Base-by-base conservation (phyloP, 2,329 filamentous ascomycete genomes). In the Fusarium sarcochroum region DNA sequence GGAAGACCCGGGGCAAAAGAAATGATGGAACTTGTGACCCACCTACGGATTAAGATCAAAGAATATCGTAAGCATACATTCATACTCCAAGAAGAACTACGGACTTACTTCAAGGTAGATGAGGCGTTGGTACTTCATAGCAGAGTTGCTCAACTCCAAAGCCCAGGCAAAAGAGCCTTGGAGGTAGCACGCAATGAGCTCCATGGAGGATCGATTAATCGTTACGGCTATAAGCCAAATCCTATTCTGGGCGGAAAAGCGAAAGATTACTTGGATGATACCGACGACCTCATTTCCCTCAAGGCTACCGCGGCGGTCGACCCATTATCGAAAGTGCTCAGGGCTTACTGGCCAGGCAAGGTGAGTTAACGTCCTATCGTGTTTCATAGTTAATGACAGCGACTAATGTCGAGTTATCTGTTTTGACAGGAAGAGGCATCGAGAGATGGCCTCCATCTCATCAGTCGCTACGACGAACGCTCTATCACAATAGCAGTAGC, bases 161-260 rank as follows among this genome's bases (percentile, higher is more conserved):
- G 3, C 0, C 58, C 61, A 1, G 46, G 49, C 0, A 8, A 7
- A 13, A 5, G 50, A 1, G 58, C 7, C 0, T 18, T 58, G 0
- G 0, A 14, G 48, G 58, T 62, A 20, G 51, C 30, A 23, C 50
- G 27, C 3, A 53, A 65, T 4, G 61, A 62, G 2, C 58, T 64
- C 0, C n/a, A 45, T 0, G 58, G 61, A 0, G 51, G 58, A 0
- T 18, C 46, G 6, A 6, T 62, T 0, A 4, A 14, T 9, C 1
- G 0, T 18, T 8, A 37, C 0, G 35, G 46, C 0, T 2, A 0
- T 1, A 65, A 58, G 7, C 23, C 27, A 0, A 48, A 40, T 1
- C 51, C 61, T 0, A 17, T 62, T 1, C 11, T 62, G 0, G 51
- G 58, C 0, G 51, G 58, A 0, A 63, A 51, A 4, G 25, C 46